A percentile compares a stretch with the other conserved stretches of the same genome.
These are phyloP conservation scores for Fagopyrum esculentum DNA, from an alignment of 148 eudicot species.

Conservation along the genomic window DNA sequence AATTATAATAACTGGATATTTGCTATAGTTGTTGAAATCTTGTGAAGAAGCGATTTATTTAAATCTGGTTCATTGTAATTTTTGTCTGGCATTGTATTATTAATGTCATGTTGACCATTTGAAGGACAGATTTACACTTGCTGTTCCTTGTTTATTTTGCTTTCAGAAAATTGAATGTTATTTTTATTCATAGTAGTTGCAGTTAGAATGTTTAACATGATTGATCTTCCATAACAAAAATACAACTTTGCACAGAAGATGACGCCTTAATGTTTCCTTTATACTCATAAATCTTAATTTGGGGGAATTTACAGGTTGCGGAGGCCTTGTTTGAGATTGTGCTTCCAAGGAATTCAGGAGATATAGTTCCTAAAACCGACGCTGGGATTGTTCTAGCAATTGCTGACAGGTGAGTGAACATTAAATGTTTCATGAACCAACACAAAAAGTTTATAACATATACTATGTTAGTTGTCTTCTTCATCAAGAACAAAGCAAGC, in stretches of 20 bases:
- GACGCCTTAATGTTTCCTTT: background rate
- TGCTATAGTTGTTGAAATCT: background rate
- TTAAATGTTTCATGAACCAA: background rate
- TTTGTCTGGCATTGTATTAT: background rate
- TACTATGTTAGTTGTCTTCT: background rate
- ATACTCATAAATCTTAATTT: background rate
- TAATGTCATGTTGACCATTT: background rate
- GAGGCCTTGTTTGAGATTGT: constrained; percentile 91
- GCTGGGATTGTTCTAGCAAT: constrained; percentile 73
- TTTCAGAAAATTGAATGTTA: background rate
- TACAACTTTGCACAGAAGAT: background rate
- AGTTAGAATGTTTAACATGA: background rate
- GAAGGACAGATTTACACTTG: background rate
- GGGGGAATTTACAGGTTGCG: constrained; percentile 45
- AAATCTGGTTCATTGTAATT: background rate
- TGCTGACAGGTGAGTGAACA: constrained; percentile 61
- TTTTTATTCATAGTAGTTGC: background rate
- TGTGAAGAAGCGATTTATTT: background rate
- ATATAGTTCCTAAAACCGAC: constrained; percentile 74
- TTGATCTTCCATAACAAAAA: background rate
- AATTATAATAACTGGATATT: background rate
- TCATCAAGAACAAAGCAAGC: background rate
- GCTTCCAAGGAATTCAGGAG: constrained; percentile 95
- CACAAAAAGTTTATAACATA: background rate
- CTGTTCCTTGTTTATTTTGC: background rate